These are phyloP conservation scores for Podospora pseudocomata DNA, from an alignment of 495 filamentous ascomycete species.

Conservation along the genomic window DNA sequence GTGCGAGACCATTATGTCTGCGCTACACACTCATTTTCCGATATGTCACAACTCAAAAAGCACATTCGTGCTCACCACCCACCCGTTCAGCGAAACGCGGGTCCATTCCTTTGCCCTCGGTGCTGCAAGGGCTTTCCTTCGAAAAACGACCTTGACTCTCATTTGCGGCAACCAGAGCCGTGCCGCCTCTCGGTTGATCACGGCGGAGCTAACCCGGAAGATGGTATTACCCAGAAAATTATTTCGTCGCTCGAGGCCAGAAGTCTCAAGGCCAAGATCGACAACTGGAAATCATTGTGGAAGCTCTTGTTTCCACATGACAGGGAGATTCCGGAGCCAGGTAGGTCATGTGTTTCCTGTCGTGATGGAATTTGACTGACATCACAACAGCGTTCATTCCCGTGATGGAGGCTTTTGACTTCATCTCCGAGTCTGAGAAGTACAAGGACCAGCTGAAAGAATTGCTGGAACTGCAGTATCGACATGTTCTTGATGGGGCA, in stretches of 20 bases:
- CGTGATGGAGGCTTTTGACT: conserved; percentile 35
- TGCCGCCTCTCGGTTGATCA: conserved; percentile 28
- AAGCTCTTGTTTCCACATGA: conserved; percentile 30
- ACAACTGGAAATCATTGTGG: conserved; percentile 33
- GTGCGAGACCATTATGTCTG: conserved; percentile 34
- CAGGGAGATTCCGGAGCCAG: conserved; percentile 24
- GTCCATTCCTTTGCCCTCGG: conserved; percentile 28
- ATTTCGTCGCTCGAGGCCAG: conserved; percentile 31
- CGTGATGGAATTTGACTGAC: neutral
- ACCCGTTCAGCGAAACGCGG: conserved; percentile 29
- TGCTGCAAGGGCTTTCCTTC: conserved; percentile 30
- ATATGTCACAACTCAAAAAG: conserved; percentile 37
- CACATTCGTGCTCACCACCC: conserved; percentile 35
- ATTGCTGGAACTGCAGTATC: conserved; percentile 31
- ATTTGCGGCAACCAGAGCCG: conserved; percentile 23
- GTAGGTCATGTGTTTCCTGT: conserved; percentile 12
- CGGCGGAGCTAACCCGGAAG: conserved; percentile 28
- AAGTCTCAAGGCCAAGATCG: conserved; percentile 29
- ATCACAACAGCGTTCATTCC: conserved; percentile 26
- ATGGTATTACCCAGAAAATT: conserved; percentile 33
- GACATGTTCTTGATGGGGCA: conserved; percentile 26
- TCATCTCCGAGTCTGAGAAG: conserved; percentile 30
- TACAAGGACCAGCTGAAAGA: conserved; percentile 24
- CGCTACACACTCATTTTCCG: conserved; percentile 33
- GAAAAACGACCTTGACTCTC: conserved; percentile 29